A percentile compares a stretch with the other conserved stretches of the same genome.
Conservation (phyloP, 192 early-diverging fungal species). For the Coemansia javaensis region DNA sequence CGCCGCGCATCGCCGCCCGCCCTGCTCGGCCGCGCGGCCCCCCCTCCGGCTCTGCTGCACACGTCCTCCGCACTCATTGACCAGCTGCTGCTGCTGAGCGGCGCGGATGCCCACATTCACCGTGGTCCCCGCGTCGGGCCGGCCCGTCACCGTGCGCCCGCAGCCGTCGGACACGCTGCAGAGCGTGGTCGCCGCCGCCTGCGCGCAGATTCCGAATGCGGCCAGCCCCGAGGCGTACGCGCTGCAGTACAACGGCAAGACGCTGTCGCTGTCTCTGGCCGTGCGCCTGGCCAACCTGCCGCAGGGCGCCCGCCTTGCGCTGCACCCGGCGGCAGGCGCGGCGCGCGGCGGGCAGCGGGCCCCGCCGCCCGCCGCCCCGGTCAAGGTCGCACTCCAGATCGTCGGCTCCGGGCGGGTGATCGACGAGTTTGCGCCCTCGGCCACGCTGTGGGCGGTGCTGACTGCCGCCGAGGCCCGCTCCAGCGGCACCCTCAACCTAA, state of each 20-base stretch:
- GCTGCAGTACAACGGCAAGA: constrained; percentile 62
- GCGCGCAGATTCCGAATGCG: constrained; percentile 55
- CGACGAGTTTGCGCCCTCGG: constrained; percentile 53
- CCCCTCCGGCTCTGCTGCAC: no score
- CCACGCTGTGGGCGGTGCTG: constrained; percentile 64
- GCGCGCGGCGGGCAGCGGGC: neutral
- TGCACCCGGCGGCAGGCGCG: constrained; percentile 20
- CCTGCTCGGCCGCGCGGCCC: no score
- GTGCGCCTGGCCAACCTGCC: constrained; percentile 80
- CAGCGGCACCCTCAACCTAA: constrained; percentile 23
- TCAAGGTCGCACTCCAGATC: constrained; percentile 71
- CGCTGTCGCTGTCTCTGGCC: constrained; percentile 66
- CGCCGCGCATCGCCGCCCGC: no score
- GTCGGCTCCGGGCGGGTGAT: constrained; percentile 64
- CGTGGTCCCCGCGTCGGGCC: constrained; percentile 47
- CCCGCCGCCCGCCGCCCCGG: constrained; percentile 10
- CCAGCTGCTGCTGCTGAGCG: no score
- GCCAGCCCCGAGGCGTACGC: constrained; percentile 51
- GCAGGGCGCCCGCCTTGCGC: constrained; percentile 67
- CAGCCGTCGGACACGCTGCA: constrained; percentile 72
- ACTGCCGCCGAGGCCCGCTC: constrained; percentile 11
- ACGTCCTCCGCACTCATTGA: neutral
- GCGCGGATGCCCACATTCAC: constrained; percentile 57
- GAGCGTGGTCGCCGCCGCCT: constrained; percentile 58
- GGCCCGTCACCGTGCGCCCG: constrained; percentile 56